Evolutionary conservation across 768 basidiomycete species (phyloP), one percentile per base, ranked within the genome.

Genomic region (Omphalotus guepiniiformis): DNA sequence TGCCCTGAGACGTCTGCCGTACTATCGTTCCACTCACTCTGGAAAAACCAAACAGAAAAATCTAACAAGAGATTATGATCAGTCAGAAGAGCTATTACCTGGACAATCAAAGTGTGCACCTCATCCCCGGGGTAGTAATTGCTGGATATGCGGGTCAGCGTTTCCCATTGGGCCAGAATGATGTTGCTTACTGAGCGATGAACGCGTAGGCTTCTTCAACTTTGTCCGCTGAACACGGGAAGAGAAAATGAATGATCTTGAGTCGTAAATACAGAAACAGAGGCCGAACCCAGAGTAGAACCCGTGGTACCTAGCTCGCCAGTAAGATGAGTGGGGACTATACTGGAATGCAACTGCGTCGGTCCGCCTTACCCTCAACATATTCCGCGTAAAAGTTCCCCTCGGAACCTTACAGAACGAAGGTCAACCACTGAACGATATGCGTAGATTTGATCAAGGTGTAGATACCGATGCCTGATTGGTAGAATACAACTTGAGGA

Each of bases 141-240:
- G 52, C 85, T 88, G 51, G 34, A 32, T 12, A 30, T 48, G 19
- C 5, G 27, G 27, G 8, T 37, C 34, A 35, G 38, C 45, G 37
- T 34, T 5, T 32, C 1, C 21, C 27, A 12, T 21, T 22, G 29
- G 5, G 6, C 38, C 15, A n/a, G 30, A 18, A 40, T 30, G 7
- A 29, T 42, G 38, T 13, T 13, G 67, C 85, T 62, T 55, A 88
- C 85, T 88, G 83, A 18, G 86, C 78, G 55, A 88, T 82, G 58
- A 88, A 88, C n/a, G 76, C 82, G 64, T 87, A 86, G 27, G 80
- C 85, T 53, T 88, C 84, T 63, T 88, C 81, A 2, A 88, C 82
- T 57, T 88, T 87, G 48, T 82, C 81, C 41, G 16, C 38, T 16
- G 32, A 28, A 13, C 19, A 8, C 2, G 11, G n/a, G n/a, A n/a